phyloP scores from a whole-genome alignment of 2,329 filamentous ascomycete species.

The Sporothrix curviconia region DNA sequence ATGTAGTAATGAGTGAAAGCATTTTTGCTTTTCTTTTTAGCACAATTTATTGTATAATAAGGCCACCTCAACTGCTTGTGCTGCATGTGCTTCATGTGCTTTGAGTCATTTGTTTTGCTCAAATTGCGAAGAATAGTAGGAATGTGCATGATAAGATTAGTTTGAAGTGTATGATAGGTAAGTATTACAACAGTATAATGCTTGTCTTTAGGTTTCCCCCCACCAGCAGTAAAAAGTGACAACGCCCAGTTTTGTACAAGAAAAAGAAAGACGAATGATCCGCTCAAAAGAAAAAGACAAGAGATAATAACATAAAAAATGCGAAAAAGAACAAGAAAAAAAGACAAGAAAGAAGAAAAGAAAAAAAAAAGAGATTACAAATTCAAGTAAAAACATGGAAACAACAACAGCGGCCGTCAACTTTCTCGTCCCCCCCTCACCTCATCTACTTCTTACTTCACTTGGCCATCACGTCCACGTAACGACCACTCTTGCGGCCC shows the following conservation, averaged over 20 bases:
- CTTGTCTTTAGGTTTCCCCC: not conserved
- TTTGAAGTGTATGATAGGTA: no score
- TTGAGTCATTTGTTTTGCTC: no score
- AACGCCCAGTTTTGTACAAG: conserved; percentile 7
- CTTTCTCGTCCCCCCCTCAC: not conserved
- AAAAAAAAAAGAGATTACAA: not conserved
- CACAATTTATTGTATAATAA: conserved; percentile 4
- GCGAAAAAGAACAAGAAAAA: not conserved
- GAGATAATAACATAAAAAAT: not conserved
- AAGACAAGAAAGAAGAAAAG: not conserved
- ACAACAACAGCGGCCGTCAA: no score
- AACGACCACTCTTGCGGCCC: conserved; percentile 75
- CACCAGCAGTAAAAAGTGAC: not conserved
- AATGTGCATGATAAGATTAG: not conserved
- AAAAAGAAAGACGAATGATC: no score
- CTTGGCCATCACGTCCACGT: conserved; percentile 94
- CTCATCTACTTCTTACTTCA: conserved; percentile 22
- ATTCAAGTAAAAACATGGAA: not conserved
- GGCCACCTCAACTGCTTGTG: not conserved
- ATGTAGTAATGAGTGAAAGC: conserved; percentile 2
- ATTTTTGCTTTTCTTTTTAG: not conserved
- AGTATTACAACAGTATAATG: not conserved
- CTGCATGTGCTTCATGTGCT: no score
- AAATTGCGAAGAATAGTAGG: not conserved
- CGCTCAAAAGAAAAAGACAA: conserved; percentile 1